Base-by-base conservation (phyloP, 2,329 filamentous ascomycete species). In the Chaetomium sp. region DNA sequence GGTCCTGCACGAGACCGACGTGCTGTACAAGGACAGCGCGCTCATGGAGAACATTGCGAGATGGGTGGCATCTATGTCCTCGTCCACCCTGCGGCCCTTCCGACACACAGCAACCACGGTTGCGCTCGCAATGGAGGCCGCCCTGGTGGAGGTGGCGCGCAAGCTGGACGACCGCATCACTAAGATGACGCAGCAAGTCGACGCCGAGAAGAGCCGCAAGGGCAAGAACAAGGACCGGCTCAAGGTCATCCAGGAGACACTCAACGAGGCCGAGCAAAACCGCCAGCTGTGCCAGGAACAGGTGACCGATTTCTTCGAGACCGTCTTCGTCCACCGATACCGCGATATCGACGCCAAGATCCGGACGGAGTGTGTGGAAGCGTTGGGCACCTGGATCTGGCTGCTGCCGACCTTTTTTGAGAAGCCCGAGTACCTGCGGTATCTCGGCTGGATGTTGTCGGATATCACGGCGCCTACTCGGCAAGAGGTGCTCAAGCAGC, bases 401-500 rank as follows among this genome's bases (percentile, higher is more conserved):
- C 82, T 82, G 9, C 83, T 96, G 51, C 89, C 91, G 2, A 89
- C 90, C 47, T 81, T 89, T 46, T 99, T 96, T 72, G 89, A 96
- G 70, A 89, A 96, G 62, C 90, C 90, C 1, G 81, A 87, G 63
- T 96, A 96, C 71, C 76, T 99, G 50, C 86, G 94, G 58, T 99
- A 99, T 66, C 78, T 99, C 5, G 94, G 94, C 52, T 99, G 94
- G 94, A 86, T 96, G 67, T 78, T 99, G 35, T 96, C 91, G 4
- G 94, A 99, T 68, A 80, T 85, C 3, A 79, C 85, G 58, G 78
- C 85, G 1, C 74, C 84, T 7, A 91, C 89, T 27, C 83, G 94
- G 53, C 80, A 86, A n/a, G 91, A 96, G 69, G 90, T 95, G 2
- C 73, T 99, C 43, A 89, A 85, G 65, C 91, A 97, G 69, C 77